Evolutionary conservation across 163 green algal species (phyloP).

Genomic region (Chlorella variabilis): DNA sequence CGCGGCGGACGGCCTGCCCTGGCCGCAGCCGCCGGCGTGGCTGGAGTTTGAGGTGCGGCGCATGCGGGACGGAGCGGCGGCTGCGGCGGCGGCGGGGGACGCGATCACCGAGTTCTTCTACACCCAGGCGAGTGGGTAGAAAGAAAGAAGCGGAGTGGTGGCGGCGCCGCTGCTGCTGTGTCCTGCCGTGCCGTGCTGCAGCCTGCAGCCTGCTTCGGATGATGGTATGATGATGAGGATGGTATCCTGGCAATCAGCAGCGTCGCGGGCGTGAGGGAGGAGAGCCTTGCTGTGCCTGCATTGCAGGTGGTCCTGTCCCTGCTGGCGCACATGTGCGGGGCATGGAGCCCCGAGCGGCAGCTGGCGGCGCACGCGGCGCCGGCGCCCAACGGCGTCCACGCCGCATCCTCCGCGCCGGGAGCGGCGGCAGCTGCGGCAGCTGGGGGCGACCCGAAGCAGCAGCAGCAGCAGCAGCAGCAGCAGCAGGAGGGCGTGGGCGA

Average conservation of each 20-base stretch:
- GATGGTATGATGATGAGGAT: no score
- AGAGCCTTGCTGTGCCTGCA: no score
- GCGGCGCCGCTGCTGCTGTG: background rate
- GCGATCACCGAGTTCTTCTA: slow-evolving; percentile 30
- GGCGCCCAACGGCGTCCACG: background rate
- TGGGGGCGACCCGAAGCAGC: background rate
- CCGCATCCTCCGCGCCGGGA: background rate
- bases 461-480: slow-evolving; percentile 9
- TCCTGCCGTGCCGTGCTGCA: background rate
- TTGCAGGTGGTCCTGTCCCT: slow-evolving; percentile 35
- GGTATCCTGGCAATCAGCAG: no score
- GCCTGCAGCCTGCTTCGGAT: background rate
- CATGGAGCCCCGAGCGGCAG: background rate
- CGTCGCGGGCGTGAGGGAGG: no score
- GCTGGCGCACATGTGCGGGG: slow-evolving; percentile 19
- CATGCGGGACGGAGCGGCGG: background rate
- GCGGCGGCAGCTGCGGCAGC: background rate
- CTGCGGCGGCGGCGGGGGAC: background rate
- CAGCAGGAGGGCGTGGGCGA: background rate
- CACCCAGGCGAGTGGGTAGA: slow-evolving; percentile 4
- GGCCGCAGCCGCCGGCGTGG: background rate
- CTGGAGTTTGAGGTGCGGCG: slow-evolving; percentile 27
- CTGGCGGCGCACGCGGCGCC: background rate
- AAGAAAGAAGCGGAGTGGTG: background rate
- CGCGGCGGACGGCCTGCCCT: background rate